Conservation (phyloP, 495 filamentous ascomycete species). For the Acidomyces sp. region DNA sequence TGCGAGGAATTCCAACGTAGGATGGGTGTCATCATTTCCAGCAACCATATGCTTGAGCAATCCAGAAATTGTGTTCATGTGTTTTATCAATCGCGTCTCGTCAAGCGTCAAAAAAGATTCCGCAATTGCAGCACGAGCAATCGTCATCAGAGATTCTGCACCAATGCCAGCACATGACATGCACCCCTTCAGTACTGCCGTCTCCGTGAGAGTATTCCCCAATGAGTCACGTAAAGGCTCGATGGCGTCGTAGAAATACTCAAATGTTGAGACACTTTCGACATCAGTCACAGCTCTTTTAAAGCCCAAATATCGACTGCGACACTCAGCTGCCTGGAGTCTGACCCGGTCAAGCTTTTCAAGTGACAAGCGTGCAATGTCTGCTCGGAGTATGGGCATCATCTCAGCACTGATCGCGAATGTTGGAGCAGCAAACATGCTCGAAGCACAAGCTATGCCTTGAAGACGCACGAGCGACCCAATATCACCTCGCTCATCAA, state of each 20-base stretch:
- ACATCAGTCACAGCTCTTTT: neutral
- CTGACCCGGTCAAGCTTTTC: slow-evolving; percentile 88
- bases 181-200: slow-evolving; percentile 55
- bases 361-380: slow-evolving; percentile 54
- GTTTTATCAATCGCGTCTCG: slow-evolving; percentile 19
- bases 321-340: slow-evolving; percentile 43
- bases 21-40: slow-evolving; percentile 30
- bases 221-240: slow-evolving; percentile 3
- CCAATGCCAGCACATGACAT: slow-evolving; percentile 73
- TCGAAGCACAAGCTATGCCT: slow-evolving; percentile 48
- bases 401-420: neutral
- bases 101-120: slow-evolving; percentile 14
- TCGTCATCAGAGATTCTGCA: slow-evolving; percentile 62
- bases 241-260: slow-evolving; percentile 22
- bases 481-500: slow-evolving; percentile 73
- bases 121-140: slow-evolving; percentile 56
- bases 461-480: slow-evolving; percentile 71
- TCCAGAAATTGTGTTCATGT: slow-evolving; percentile 33
- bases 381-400: slow-evolving; percentile 18
- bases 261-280: slow-evolving; percentile 24
- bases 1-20: slow-evolving; percentile 58
- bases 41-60: slow-evolving; percentile 43
- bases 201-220: neutral
- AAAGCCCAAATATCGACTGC: slow-evolving; percentile 5
- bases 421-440: neutral